These are phyloP conservation scores for Lachnellula arida DNA, from an alignment of 2,329 filamentous ascomycete genomes.

Conservation along the genomic window DNA sequence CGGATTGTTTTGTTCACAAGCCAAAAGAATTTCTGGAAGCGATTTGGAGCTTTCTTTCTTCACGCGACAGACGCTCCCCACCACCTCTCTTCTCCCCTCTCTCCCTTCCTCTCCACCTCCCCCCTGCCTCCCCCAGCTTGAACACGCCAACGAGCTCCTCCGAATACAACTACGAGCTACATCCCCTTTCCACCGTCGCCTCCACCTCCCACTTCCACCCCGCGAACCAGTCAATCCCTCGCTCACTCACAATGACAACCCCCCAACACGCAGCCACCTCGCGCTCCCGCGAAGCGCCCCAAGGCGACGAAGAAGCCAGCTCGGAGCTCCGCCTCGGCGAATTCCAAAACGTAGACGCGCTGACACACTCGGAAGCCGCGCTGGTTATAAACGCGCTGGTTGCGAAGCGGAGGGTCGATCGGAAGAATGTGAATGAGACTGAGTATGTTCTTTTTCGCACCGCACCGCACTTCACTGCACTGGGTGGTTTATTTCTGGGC, in stretches of 20 bases:
- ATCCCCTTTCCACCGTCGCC: neutral
- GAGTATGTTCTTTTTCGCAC: conserved; percentile 53
- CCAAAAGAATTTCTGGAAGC: conserved; percentile 2
- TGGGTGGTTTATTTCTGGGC: too few species aligned
- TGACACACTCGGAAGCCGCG: conserved; percentile 88
- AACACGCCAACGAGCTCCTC: neutral
- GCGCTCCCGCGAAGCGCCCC: conserved; percentile 62
- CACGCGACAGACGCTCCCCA: conserved; percentile 14
- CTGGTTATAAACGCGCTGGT: conserved; percentile 89
- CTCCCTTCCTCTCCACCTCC: neutral
- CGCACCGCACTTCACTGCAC: neutral
- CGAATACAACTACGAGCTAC: neutral
- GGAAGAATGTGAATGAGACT: conserved; percentile 78
- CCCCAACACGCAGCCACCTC: conserved; percentile 40
- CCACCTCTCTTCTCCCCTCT: neutral
- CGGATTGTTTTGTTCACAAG: conserved; percentile 7
- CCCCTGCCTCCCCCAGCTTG: too few species aligned
- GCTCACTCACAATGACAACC: neutral
- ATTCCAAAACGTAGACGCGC: conserved; percentile 84
- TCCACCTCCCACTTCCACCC: neutral
- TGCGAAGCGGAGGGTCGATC: conserved; percentile 71
- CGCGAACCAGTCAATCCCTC: neutral
- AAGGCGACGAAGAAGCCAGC: conserved; percentile 84
- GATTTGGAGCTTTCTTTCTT: conserved; percentile 8
- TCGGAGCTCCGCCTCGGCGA: conserved; percentile 82